A percentile compares a stretch with the other conserved stretches of the same genome.
Evolutionary conservation across 441 rosid species (phyloP).

Genomic region (Mallotus japonicus): DNA sequence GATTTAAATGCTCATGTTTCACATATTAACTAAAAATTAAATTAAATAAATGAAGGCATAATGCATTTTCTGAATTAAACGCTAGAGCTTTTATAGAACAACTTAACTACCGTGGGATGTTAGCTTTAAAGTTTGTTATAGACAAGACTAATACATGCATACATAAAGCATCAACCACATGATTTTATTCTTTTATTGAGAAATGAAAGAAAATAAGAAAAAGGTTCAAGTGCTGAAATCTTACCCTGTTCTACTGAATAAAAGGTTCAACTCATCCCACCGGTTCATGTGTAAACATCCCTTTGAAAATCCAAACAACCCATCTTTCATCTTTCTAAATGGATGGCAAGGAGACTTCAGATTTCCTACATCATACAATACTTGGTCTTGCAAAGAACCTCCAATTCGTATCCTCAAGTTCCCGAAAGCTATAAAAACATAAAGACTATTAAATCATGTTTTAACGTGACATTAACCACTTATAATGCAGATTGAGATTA

Average conservation of each 20-base stretch:
- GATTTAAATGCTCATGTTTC: not conserved
- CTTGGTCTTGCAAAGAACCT: constrained; percentile 96
- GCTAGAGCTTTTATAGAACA: not conserved
- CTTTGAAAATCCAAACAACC: constrained; percentile 83
- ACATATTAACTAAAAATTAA: constrained; percentile 2
- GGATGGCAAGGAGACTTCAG: constrained; percentile 70
- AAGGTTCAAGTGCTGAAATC: constrained; percentile 21
- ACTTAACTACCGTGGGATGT: not conserved
- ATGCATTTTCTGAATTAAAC: constrained; percentile 5
- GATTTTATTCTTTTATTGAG: not conserved
- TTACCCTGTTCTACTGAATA: constrained; percentile 66
- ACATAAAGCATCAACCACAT: not conserved
- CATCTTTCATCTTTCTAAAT: constrained; percentile 55
- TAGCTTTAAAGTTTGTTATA: not conserved
- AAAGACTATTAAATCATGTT: constrained; percentile 5
- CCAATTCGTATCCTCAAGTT: constrained; percentile 86
- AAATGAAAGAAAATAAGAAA: not conserved
- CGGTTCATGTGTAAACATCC: constrained; percentile 91
- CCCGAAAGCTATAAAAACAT: constrained; percentile 57
- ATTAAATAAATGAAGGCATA: not conserved
- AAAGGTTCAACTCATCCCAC: constrained; percentile 80
- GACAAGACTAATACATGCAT: not conserved
- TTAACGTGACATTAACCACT: not conserved
- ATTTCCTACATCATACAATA: constrained; percentile 65
- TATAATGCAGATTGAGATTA: not conserved